phyloP scores from a whole-genome alignment of 2,329 filamentous ascomycete genomes.

The Aspergillus bombycis region DNA sequence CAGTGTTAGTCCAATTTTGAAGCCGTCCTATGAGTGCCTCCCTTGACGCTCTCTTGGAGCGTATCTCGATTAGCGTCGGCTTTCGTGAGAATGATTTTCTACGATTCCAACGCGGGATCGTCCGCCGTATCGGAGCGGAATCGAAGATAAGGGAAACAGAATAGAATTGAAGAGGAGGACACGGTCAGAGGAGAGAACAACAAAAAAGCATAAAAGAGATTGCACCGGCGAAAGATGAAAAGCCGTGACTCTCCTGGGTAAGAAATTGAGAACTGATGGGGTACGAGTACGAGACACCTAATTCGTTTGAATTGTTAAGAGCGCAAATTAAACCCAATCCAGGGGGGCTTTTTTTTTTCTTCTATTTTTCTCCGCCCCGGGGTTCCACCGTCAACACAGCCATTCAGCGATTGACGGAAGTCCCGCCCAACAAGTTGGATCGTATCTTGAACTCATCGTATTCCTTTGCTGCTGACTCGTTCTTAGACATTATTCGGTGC shows the following conservation, averaged over 20 bases:
- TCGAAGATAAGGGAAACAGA: background rate
- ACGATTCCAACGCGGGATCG: background rate
- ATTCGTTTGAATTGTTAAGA: background rate
- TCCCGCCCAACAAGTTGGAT: background rate
- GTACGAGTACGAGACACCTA: constrained; percentile 3
- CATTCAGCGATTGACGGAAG: constrained; percentile 2
- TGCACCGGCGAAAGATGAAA: background rate
- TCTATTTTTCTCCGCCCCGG: constrained; percentile 1
- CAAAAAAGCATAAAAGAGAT: background rate
- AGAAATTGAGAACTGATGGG: background rate
- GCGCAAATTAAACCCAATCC: background rate
- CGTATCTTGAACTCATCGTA: background rate
- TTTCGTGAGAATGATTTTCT: background rate
- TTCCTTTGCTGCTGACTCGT: background rate
- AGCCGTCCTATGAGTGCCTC: background rate
- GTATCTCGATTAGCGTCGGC: background rate
- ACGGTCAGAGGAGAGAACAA: constrained; percentile 5
- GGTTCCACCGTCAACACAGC: constrained; percentile 1
- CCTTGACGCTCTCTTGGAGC: background rate
- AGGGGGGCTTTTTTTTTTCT: background rate
- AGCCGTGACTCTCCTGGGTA: constrained; percentile 2
- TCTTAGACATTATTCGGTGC: background rate
- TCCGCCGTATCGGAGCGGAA: constrained; percentile 1
- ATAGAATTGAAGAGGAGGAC: background rate
- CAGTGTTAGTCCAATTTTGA: background rate